Evolutionary conservation across 305 asterid species (phyloP), one percentile per base, ranked within the genome.

Genomic region (Ajuga reptans): DNA sequence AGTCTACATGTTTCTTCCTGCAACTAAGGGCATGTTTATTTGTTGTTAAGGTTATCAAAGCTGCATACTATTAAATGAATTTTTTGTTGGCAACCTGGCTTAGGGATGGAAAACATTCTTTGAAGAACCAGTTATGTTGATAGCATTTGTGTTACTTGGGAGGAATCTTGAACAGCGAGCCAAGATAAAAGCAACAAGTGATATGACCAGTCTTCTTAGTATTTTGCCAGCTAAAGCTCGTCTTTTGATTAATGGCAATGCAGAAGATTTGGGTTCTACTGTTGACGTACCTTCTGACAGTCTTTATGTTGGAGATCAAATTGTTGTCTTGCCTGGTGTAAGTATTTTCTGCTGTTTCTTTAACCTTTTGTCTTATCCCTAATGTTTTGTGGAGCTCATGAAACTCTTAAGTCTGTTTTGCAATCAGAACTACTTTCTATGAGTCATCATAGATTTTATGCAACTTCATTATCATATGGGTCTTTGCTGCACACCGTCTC

Each of bases 101-200:
- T 72, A 91, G 99, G 99, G 99, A 69, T 93, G 99, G 99, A 93
- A 79, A 77, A 84, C 89, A 7, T 93, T 93, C 86, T 93, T 93
- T 68, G 99, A 93, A 79, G 99, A 93, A 79, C 99, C 99, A 49
- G 84, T 93, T 78, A 93, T 93, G 99, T 70, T 93, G 91, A 93
- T 93, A 73, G 99, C 99, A 37, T 91, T 93, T 61, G 99, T 93
- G 73, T 81, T 93, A 78, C 92, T 93, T 14, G 99, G 99, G 77
- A 86, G 91, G 75, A 93, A 91, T 80, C 99, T 93, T 79, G 99
- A 93, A 75, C 97, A 87, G 81, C 86, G 99, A 75, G 97, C 99
- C 76, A 90, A 93, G 81, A 85, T 93, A 68, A 93, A 78, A 83
- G 99, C 99, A 61, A 83, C 95, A 68, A 89, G 99, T 57, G 99